Evolutionary conservation across 495 filamentous ascomycete species (phyloP), one percentile per base, ranked within the genome.

Genomic region (Penicilliopsis zonata): DNA sequence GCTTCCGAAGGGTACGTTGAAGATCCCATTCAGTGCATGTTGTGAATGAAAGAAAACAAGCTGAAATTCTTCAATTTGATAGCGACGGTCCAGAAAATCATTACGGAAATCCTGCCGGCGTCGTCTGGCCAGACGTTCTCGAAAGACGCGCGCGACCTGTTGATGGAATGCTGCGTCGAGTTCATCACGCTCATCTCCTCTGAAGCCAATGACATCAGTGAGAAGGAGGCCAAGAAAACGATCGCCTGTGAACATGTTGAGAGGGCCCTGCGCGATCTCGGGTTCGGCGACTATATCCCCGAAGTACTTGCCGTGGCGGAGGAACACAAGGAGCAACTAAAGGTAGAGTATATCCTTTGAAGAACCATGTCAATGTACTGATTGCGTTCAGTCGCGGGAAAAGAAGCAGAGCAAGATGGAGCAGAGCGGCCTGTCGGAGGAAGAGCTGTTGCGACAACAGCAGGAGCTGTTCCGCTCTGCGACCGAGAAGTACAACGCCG

Each of bases 141-240:
- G 15, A 92, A 88, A 59, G 90, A 98, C 44, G 85, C 90, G 2
- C 76, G 92, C 31, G 90, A 98, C 46, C 66, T 95, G 3, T 72
- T 98, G 26, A 96, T 96, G 59, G 90, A 96, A 58, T 96, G 88
- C 66, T 98, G 92, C 52, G 90, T 96, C 40, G 90, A 98, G 51
- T 98, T 96, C 63, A 95, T 98, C 54, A 95, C 92, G 7, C 70
- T 98, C 34, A 82, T 98, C 34, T 94, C 87, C 15, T 90, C 83
- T 21, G 86, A 98, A 61, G 92, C 90, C 6, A 98, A 98, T 52
- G 90, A 98, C 43, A 98, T 98, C 40, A 85, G 86, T 10, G 90
- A 98, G 57, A 93, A 88, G 47, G 90, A 98, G 41, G 80, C 86
- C 8, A 98, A 98, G 69, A 98, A 98, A 65, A 98, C 90, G 0